Evolutionary conservation across 139 green algal genomes (phyloP).

Genomic region (Coelastrella sp.): DNA sequence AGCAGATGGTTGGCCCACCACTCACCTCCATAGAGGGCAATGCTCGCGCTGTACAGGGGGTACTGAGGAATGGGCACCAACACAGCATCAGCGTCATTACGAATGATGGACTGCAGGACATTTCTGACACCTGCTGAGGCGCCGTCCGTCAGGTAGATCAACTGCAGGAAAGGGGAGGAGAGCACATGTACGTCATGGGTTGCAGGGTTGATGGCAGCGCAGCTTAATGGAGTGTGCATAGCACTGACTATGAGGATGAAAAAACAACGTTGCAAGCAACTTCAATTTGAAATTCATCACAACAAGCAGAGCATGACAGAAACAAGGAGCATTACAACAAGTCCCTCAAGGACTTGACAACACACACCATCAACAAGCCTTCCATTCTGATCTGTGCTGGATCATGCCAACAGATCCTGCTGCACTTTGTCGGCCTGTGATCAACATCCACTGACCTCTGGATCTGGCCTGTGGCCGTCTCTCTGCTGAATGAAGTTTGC

Average conservation of each 20-base stretch:
- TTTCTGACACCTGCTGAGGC: conserved; percentile 81
- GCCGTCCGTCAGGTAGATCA: conserved; percentile 91
- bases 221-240: too few species aligned
- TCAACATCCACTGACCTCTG: conserved; percentile 53
- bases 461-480: conserved; percentile 75
- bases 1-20: too few species aligned
- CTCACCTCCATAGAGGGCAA: conserved; percentile 80
- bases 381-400: too few species aligned
- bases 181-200: not conserved
- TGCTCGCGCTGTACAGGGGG: conserved; percentile 88
- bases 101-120: conserved; percentile 75
- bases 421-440: not conserved
- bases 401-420: too few species aligned
- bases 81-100: conserved; percentile 66
- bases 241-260: too few species aligned
- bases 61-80: conserved; percentile 90
- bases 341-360: too few species aligned
- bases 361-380: too few species aligned
- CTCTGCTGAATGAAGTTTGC: conserved; percentile 79
- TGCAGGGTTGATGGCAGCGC: too few species aligned
- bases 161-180: conserved; percentile 49
- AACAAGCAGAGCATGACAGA: too few species aligned
- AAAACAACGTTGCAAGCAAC: too few species aligned
- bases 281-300: too few species aligned
- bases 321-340: too few species aligned